Base-by-base conservation (phyloP, 176 grass and related monocot genomes). In the Cenchrus fungigraminus region DNA sequence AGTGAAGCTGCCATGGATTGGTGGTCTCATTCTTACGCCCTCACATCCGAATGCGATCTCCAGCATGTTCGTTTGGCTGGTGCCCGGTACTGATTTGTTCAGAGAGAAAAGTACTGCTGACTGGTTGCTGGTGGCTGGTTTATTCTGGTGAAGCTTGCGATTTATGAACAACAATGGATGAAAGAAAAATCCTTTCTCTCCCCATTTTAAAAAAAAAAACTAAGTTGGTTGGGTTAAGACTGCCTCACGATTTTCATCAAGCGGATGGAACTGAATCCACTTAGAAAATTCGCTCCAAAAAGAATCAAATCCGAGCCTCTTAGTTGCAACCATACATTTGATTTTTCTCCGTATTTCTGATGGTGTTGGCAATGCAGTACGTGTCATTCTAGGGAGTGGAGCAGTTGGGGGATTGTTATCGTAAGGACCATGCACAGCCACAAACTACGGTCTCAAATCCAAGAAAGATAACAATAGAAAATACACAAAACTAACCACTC, bases 41-140 rank as follows among this genome's bases (percentile, higher is more conserved):
- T 42, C 46, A n/a, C 81, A 65, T 70, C 59, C 66, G 71, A 84
- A 28, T 76, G 20, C 9, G 51, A 69, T 42, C 16, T 28, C 22
- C 22, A 25, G 22, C 22, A 25, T 25, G 22, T 25, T 25, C 22
- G 22, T 25, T 25, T 25, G 22, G 22, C 22, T 25, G 22, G 22
- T 25, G 22, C 22, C 22, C 22, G 22, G 22, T 25, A 25, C 22
- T 25, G 22, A 25, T 25, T 25, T 25, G 22, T 25, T 57, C n/a
- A n/a, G n/a, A n/a, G n/a, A n/a, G n/a, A n/a, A n/a, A n/a, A n/a
- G n/a, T n/a, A n/a, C n/a, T n/a, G n/a, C n/a, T n/a, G n/a, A n/a
- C n/a, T n/a, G n/a, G n/a, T n/a, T n/a, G n/a, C n/a, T n/a, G n/a
- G n/a, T n/a, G n/a, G n/a, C n/a, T n/a, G n/a, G n/a, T n/a, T n/a